A percentile compares a stretch with the other conserved stretches of the same genome.
Evolutionary conservation across 306 rosid species (phyloP).

Genomic region (Malus fusca): DNA sequence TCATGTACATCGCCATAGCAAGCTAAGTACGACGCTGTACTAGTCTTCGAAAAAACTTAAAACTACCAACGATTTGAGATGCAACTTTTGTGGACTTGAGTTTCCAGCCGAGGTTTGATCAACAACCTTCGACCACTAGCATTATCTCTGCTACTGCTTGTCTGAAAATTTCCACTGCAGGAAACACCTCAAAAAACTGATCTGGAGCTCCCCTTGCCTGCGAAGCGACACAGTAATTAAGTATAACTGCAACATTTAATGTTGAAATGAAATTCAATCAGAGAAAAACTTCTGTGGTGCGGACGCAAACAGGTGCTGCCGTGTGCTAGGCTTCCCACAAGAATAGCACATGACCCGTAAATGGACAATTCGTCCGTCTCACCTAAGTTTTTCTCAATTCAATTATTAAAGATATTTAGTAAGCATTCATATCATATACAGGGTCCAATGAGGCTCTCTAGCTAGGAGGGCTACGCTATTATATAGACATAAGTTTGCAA

Average conservation of each 20-base stretch:
- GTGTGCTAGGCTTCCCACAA: no score
- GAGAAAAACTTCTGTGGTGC: no score
- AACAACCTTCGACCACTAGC: constrained; percentile 17
- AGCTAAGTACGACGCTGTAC: not conserved
- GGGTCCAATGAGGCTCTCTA: no score
- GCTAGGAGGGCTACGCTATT: no score
- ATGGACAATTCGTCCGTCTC: no score
- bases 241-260: not conserved
- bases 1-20: not conserved
- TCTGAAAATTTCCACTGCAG: constrained; percentile 27
- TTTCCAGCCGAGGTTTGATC: not conserved
- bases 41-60: no score
- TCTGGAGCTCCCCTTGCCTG: constrained; percentile 27
- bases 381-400: no score
- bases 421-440: no score
- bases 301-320: no score
- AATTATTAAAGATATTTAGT: no score
- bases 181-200: constrained; percentile 9
- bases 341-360: not conserved
- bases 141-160: constrained; percentile 52
- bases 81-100: not conserved
- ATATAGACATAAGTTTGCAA: no score
- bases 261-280: not conserved
- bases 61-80: not conserved
- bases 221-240: not conserved